These are phyloP conservation scores for Irpex lacteus DNA, from an alignment of 1,284 basidiomycete genomes.

Conservation along the genomic window DNA sequence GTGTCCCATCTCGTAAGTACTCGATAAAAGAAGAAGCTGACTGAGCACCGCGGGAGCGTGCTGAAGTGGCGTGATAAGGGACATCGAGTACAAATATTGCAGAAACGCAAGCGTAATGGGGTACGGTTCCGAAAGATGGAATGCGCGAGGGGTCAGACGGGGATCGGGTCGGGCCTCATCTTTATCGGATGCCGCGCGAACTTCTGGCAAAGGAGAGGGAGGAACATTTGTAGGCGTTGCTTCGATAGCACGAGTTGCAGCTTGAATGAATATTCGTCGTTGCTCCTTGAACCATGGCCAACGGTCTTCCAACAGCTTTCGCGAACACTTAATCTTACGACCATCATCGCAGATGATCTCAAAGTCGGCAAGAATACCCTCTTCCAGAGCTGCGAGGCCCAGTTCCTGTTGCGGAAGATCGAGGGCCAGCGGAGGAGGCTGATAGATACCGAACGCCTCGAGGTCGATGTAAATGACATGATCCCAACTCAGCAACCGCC, in stretches of 20 bases:
- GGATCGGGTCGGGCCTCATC: conserved; percentile 62
- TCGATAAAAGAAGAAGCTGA: conserved; percentile 82
- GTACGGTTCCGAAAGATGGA: conserved; percentile 86
- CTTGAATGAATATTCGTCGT: conserved; percentile 52
- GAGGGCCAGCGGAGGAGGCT: conserved; percentile 71
- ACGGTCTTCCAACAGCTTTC: conserved; percentile 77
- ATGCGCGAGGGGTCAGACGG: conserved; percentile 72
- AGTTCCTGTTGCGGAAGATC: conserved; percentile 74
- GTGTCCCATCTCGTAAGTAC: conserved; percentile 78
- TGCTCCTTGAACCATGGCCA: conserved; percentile 94
- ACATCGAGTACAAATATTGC: conserved; percentile 90
- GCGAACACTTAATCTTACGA: conserved; percentile 77
- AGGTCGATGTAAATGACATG: conserved; percentile 89
- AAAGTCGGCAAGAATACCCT: conserved; percentile 78
- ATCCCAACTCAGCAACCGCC: conserved; percentile 86
- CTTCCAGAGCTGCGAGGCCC: conserved; percentile 77
- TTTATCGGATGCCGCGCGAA: conserved; percentile 44
- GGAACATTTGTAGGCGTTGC: conserved; percentile 55
- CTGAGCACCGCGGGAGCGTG: conserved; percentile 87
- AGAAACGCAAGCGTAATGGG: conserved; percentile 86
- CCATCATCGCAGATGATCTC: conserved; percentile 92
- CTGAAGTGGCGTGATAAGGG: conserved; percentile 86
- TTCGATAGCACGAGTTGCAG: conserved; percentile 52
- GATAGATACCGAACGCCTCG: conserved; percentile 92
- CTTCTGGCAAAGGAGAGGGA: conserved; percentile 56